Evolutionary conservation across 129 eudicot species (phyloP).

Genomic region (Sambucus nigra): DNA sequence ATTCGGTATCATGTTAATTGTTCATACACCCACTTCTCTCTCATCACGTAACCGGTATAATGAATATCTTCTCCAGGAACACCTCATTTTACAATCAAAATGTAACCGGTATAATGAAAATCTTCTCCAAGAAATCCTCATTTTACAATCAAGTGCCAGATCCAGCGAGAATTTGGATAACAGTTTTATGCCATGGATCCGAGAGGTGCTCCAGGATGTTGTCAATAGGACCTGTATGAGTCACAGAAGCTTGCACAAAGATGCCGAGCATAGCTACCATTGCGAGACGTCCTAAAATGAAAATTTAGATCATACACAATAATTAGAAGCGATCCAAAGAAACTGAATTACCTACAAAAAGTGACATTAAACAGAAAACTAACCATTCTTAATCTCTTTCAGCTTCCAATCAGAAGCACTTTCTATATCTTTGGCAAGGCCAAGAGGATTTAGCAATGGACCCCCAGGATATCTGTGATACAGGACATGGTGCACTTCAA

Average conservation of each 20-base stretch:
- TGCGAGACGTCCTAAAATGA: constrained; percentile 65
- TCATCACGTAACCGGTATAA: too few relatives aligned
- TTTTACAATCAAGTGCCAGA: constrained; percentile 33
- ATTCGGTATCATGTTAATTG: too few relatives aligned
- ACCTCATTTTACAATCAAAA: too few relatives aligned
- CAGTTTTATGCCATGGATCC: constrained; percentile 85
- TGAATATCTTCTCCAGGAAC: too few relatives aligned
- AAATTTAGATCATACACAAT: not conserved
- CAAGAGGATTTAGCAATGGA: constrained; percentile 83
- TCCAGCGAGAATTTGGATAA: constrained; percentile 55
- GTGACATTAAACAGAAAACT: not conserved
- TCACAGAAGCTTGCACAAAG: constrained; percentile 79
- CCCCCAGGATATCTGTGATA: constrained; percentile 86
- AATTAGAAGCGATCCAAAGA: not conserved
- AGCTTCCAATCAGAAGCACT: constrained; percentile 76
- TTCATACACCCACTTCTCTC: too few relatives aligned
- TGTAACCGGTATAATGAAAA: too few relatives aligned
- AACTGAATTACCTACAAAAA: not conserved
- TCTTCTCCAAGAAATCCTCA: not conserved
- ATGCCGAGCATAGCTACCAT: constrained; percentile 96
- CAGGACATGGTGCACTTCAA: not conserved
- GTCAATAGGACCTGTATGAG: constrained; percentile 86
- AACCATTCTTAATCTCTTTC: constrained; percentile 92
- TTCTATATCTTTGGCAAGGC: constrained; percentile 72
- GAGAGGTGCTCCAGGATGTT: constrained; percentile 74